Conservation (phyloP, 2,329 filamentous ascomycete genomes). For the Microascus cirrosus region DNA sequence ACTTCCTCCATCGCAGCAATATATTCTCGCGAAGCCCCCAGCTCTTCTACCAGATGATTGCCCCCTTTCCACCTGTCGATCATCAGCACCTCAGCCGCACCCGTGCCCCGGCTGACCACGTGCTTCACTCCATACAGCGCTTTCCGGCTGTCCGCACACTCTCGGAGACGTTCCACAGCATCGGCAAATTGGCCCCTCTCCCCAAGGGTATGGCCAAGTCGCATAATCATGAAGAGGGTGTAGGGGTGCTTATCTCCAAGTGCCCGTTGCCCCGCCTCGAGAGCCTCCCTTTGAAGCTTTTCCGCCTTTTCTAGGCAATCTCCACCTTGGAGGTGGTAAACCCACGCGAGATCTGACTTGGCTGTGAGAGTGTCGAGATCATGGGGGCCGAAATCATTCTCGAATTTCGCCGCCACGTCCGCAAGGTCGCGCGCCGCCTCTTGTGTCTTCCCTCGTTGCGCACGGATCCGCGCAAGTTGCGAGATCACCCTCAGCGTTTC, state of each 20-base stretch:
- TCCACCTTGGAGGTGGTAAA: constrained; percentile 10
- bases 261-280: constrained; percentile 6
- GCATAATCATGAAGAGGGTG: not conserved
- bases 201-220: not conserved
- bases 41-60: too few relatives aligned
- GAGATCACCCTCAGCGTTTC: not conserved
- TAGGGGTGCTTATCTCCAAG: not conserved
- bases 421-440: not conserved
- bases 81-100: too few relatives aligned
- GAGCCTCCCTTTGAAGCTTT: constrained; percentile 15
- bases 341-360: constrained; percentile 1
- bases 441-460: not conserved
- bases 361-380: constrained; percentile 2
- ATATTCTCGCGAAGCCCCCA: too few relatives aligned
- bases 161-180: not conserved
- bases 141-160: not conserved
- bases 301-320: constrained; percentile 20
- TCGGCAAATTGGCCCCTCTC: not conserved
- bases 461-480: constrained; percentile 1
- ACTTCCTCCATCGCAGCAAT: too few relatives aligned
- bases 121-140: not conserved
- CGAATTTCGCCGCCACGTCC: constrained; percentile 1
- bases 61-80: too few relatives aligned
- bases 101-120: not conserved
- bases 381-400: not conserved